Conservation (phyloP, 192 early-diverging fungal species). For the Lobosporangium transversale region DNA sequence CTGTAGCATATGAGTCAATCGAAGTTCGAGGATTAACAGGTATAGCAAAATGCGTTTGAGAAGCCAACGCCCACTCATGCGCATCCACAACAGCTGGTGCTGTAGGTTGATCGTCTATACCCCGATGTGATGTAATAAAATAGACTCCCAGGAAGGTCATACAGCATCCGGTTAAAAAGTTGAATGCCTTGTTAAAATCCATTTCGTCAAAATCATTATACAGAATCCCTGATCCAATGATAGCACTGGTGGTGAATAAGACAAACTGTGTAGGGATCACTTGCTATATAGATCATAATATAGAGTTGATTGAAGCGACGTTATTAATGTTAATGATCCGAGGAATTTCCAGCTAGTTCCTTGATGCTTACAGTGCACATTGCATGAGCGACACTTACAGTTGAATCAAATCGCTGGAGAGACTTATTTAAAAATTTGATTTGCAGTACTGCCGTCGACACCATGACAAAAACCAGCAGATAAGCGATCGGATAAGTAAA, state of each 20-base stretch:
- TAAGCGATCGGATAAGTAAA: constrained; percentile 75
- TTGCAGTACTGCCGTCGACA: constrained; percentile 71
- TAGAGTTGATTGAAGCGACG: no score
- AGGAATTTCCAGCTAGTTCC: no score
- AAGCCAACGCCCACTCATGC: constrained; percentile 24
- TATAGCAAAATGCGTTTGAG: constrained; percentile 16
- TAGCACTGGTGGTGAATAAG: constrained; percentile 74
- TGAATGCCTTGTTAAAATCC: constrained; percentile 51
- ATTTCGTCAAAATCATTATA: constrained; percentile 73
- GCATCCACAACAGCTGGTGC: background rate
- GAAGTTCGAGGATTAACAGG: constrained; percentile 17
- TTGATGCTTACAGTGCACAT: no score
- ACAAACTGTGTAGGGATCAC: constrained; percentile 86
- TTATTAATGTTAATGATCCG: no score
- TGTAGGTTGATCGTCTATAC: constrained; percentile 14
- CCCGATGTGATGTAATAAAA: constrained; percentile 70
- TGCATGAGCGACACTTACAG: no score
- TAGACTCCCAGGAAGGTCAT: constrained; percentile 74
- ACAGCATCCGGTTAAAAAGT: constrained; percentile 68
- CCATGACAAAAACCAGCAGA: constrained; percentile 64
- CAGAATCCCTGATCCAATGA: constrained; percentile 73
- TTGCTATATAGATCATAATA: constrained; percentile 54
- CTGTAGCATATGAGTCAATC: constrained; percentile 11
- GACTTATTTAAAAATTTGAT: constrained; percentile 75
- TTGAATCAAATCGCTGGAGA: constrained; percentile 71